Conservation (phyloP, 768 basidiomycete species). For the Leccinum disarticulatum region DNA sequence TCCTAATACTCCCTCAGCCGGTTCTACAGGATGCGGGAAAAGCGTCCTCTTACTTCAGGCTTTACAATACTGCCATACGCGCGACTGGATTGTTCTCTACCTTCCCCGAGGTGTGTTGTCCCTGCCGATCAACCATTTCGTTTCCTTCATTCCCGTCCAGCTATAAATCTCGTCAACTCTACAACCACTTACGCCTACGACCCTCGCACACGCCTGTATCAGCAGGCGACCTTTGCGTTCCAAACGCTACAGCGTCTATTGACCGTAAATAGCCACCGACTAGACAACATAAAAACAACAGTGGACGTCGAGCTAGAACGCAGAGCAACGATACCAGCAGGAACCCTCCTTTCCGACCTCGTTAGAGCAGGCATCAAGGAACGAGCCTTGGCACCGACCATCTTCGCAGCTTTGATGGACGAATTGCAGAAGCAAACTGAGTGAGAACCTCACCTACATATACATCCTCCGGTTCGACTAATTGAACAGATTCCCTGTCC, state of each 20-base stretch:
- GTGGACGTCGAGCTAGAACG: conserved; percentile 48
- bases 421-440: neutral
- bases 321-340: conserved; percentile 24
- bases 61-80: conserved; percentile 60
- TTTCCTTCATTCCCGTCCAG: conserved; percentile 29
- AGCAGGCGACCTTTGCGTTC: conserved; percentile 60
- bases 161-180: conserved; percentile 66
- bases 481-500: too few relatives aligned
- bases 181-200: conserved; percentile 74
- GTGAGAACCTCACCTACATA: too few relatives aligned
- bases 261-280: conserved; percentile 48
- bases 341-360: too few relatives aligned
- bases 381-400: too few relatives aligned
- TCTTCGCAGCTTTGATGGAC: too few relatives aligned
- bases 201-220: conserved; percentile 70
- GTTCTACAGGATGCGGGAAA: conserved; percentile 77
- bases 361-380: too few relatives aligned
- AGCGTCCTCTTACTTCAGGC: conserved; percentile 76
- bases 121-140: neutral
- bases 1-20: conserved; percentile 46
- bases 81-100: conserved; percentile 82
- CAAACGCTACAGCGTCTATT: too few relatives aligned
- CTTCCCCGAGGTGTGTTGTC: conserved; percentile 66
- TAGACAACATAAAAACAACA: conserved; percentile 43
- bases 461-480: too few relatives aligned